Base-by-base conservation (phyloP, 192 early-diverging fungal genomes). In the Helicostylum pulchrum region DNA sequence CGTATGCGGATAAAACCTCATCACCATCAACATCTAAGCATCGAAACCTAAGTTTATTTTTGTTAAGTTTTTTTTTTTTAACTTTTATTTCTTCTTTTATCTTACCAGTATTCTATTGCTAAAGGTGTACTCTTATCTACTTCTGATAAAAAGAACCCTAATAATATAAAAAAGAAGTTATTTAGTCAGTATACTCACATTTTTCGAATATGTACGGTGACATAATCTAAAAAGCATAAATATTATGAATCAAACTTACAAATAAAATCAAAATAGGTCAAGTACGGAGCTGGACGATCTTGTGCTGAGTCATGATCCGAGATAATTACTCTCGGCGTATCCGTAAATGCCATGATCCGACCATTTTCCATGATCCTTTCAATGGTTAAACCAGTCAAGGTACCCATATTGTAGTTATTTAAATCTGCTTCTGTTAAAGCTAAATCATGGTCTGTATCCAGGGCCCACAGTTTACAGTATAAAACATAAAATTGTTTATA, bases 401-500 rank as follows among this genome's bases (percentile, higher is more conserved):
- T 78, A 17, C 82, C 77, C 31, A 77, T 82, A 63, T 91, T 88
- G 78, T 96, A 98, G 48, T 80, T 74, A 9, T 79, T 47, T 63
- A 98, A 72, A 53, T 90, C 88, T 42, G 80, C 68, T 43, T 84
- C 79, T 52, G 86, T 79, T 53, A 96, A 79, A 30, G 89, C 64
- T 62, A 92, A 80, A 70, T 96, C 91, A 60, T 92, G 93, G 68
- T 96, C 92, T 15, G 81, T 74, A 78, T 98, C 96, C 49, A 96
- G 79, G 64, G 93, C 92, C 90, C 92, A 98, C 71, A 98, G 96
- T 74, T 93, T 95, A 83, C 93, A 96, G 67, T 96, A 98, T 6
- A 98, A 88, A 21, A 98, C 96, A 70, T 98, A 98, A 71, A 96
- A 98, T 71, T 98, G 96, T 75, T 96, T 94, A 80, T 98, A 98